Percentiles rank a stretch among this genome's conserved stretches.
These are phyloP conservation scores for Phytopythium mirpurense DNA, from an alignment of 352 stramenopile genomes.

Conservation along the genomic window DNA sequence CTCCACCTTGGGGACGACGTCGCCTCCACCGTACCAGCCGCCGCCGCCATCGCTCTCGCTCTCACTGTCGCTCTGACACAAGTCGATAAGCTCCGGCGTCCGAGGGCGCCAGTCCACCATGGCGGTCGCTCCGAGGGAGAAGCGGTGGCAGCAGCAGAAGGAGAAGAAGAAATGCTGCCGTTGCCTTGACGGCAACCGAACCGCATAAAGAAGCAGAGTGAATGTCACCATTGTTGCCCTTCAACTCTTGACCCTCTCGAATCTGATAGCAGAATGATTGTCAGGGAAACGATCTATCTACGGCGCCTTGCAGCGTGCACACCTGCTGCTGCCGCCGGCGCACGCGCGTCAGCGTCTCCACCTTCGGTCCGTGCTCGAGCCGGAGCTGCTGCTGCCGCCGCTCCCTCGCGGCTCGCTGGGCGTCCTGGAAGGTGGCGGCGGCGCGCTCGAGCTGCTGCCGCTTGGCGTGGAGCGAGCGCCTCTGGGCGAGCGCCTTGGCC, in stretches of 20 bases:
- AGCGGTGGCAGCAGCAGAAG: no score
- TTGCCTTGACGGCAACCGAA: no score
- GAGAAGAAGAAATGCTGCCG: no score
- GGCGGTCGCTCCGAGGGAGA: no score
- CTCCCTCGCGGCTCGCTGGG: conserved; percentile 9
- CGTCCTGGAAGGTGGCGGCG: conserved; percentile 17
- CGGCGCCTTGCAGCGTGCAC: not conserved
- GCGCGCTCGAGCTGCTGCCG: conserved; percentile 23
- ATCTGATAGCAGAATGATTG: no score
- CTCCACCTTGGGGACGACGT: not conserved
- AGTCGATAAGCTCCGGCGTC: not conserved
- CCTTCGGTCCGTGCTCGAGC: conserved; percentile 12
- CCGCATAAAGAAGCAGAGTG: no score
- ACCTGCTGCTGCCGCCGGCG: conserved; percentile 15
- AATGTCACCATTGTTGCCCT: no score
- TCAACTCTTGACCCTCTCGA: no score
- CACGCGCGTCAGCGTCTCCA: conserved; percentile 16
- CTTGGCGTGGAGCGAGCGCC: conserved; percentile 23
- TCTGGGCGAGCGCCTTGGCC: conserved; percentile 18
- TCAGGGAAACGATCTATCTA: no score
- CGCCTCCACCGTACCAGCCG: not conserved
- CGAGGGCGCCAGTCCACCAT: not conserved
- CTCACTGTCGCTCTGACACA: not conserved
- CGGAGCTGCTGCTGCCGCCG: conserved; percentile 15
- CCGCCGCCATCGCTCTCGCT: not conserved